Base-by-base conservation (phyloP, 805 yeast species). In the Naumovozyma castellii region DNA sequence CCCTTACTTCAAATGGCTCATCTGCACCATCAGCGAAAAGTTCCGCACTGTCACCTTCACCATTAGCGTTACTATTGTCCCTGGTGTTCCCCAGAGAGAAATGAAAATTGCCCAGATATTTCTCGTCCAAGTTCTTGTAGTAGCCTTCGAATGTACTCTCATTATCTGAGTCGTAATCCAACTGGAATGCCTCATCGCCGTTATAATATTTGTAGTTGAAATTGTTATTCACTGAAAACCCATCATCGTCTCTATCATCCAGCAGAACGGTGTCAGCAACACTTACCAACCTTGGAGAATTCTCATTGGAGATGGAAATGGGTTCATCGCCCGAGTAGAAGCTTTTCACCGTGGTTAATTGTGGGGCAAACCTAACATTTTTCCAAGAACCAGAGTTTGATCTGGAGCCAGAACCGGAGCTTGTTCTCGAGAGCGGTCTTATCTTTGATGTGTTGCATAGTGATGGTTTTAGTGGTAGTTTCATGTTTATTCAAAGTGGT, bases 281-380 rank as follows among this genome's bases (percentile, higher is more conserved):
- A 22, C 27, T 10, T 6, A 22, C 27, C 27, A 46, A 33, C 15
- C 46, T 47, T 13, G 61, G 61, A 1, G 82, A 71, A 46, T 68
- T 68, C 34, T 74, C 75, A 35, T 67, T 62, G 1, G 82, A 76
- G 17, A 80, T 81, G 2, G 81, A 71, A 12, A 68, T 65, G 25
- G 87, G 85, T 45, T 72, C 72, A 39, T 75, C 80, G 25, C 62
- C 57, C 32, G 77, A 78, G 48, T 75, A 73, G 54, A 80, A 80
- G 49, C 74, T 73, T 56, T 80, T 80, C 41, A 80, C 72, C 32
- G 76, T 76, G 38, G 76, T 78, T 44, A 80, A 63, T 39, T 74
- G 66, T 3, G 73, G 57, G 1, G 87, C 84, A 57, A 80, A 80
- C 39, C 84, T 64, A 28, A 80, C 87, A 5, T 75, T 71, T 55